Base-by-base conservation (phyloP, 1,284 basidiomycete species). In the Hemileia vastatrix region DNA sequence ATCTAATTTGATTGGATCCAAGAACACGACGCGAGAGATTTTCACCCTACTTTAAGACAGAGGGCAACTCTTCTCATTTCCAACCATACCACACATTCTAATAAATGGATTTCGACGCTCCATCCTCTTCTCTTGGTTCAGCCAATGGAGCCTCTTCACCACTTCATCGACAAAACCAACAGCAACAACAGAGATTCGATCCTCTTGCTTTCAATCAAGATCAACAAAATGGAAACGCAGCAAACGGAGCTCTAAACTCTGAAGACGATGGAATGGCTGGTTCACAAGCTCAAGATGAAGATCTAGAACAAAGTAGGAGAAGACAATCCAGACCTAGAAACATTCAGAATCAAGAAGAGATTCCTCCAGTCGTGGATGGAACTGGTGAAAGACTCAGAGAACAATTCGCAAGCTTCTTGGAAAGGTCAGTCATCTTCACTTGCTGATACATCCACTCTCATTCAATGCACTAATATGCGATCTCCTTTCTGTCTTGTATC, bases 311-410 rank as follows among this genome's bases (percentile, higher is more conserved):
- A 9, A 40, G 36, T 40, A 9, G 36, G 9, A 40, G 36, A 40
- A 9, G 67, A 9, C 63, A 66, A 15, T 63, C 67, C 43, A 65
- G 68, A 2, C 67, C 67, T 8, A 63, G 66, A 33, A 64, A 67
- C 43, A 51, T 71, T 44, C 69, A 67, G 11, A 68, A 70, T 33
- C 67, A 68, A 2, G 71, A 74, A 52, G 71, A 73, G 24, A 69
- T 73, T 18, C 71, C 71, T 1, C 68, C 69, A 43, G 71, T 75
- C 19, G 69, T 69, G 13, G 73, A 75, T 54, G 68, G 71, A 57
- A 69, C 68, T 21, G 72, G 70, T 24, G 73, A 75, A 57, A 66
- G 70, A 11, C 70, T 74, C 8, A 64, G 73, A 5, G 70, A 72
- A 54, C 67, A 70, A 43, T 75, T 75, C 57, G 66, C 65, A 11